phyloP scores from a whole-genome alignment of 2,329 filamentous ascomycete genomes.

The Pseudogymnoascus sp. region DNA sequence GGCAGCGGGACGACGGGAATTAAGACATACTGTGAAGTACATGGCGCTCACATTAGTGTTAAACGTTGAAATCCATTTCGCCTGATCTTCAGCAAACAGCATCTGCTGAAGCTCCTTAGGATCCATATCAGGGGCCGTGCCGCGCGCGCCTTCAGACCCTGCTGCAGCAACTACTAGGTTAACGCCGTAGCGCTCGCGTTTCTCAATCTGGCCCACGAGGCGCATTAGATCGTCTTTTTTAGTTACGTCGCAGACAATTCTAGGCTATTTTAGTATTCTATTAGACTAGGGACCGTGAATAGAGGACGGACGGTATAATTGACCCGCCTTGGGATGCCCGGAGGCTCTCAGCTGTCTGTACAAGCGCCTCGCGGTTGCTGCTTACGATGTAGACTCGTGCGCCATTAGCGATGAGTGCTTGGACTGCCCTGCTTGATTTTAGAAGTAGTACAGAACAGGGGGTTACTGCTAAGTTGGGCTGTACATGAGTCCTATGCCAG shows the following conservation, averaged over 20 bases:
- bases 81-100: constrained; percentile 50
- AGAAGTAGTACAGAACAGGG: constrained; percentile 13
- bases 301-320: constrained; percentile 26
- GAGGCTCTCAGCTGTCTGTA: constrained; percentile 36
- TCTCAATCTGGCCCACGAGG: constrained; percentile 43
- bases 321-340: constrained; percentile 40
- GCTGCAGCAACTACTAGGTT: constrained; percentile 49
- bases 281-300: constrained; percentile 3
- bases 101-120: constrained; percentile 44
- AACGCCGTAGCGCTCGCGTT: constrained; percentile 45
- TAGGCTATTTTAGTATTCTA: constrained; percentile 1
- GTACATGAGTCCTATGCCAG: constrained; percentile 29
- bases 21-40: constrained; percentile 43
- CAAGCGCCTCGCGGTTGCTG: constrained; percentile 24
- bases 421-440: constrained; percentile 24
- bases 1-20: neutral
- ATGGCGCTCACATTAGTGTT: constrained; percentile 61
- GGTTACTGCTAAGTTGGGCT: constrained; percentile 31
- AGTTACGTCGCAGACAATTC: constrained; percentile 48
- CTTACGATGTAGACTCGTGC: constrained; percentile 28
- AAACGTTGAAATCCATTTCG: constrained; percentile 62
- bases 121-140: constrained; percentile 32
- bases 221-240: constrained; percentile 49
- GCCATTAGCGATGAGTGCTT: constrained; percentile 27
- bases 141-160: constrained; percentile 41